phyloP scores from a whole-genome alignment of 352 stramenopile genomes.

The Globisporangium middletonii region DNA sequence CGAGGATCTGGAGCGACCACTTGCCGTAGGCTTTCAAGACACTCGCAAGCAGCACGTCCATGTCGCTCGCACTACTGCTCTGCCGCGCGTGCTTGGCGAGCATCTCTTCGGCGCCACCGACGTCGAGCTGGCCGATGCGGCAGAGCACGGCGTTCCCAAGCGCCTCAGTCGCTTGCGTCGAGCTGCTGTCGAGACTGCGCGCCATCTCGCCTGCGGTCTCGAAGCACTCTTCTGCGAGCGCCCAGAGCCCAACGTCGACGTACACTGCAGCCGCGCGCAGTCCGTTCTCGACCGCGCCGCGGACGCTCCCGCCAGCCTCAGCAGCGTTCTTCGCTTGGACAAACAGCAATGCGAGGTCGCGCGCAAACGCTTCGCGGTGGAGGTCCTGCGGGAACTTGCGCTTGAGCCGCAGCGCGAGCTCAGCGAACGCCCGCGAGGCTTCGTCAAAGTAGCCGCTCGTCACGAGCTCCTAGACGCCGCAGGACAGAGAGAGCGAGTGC shows the following conservation, averaged over 20 bases:
- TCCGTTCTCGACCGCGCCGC: conserved; percentile 43
- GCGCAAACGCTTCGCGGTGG: conserved; percentile 22
- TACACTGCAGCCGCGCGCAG: conserved; percentile 45
- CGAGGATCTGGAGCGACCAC: conserved; percentile 44
- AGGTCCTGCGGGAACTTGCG: conserved; percentile 53
- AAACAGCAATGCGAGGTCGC: conserved; percentile 42
- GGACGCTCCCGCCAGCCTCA: conserved; percentile 43
- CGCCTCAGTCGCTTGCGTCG: conserved; percentile 37
- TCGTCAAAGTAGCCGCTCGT: conserved; percentile 64
- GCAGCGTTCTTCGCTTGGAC: conserved; percentile 47
- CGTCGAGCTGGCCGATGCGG: conserved; percentile 47
- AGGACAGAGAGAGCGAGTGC: neutral
- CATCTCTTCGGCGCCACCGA: conserved; percentile 50
- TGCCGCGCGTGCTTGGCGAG: conserved; percentile 28
- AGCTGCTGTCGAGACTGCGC: conserved; percentile 20
- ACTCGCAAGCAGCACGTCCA: conserved; percentile 46
- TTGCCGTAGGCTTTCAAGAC: conserved; percentile 54
- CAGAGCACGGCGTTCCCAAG: conserved; percentile 60
- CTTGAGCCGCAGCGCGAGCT: conserved; percentile 57
- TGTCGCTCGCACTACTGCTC: conserved; percentile 28
- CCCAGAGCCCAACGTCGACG: conserved; percentile 46
- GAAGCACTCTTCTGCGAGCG: conserved; percentile 46
- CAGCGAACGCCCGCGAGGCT: conserved; percentile 45
- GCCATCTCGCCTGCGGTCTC: conserved; percentile 46
- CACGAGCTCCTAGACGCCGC: conserved; percentile 26